Conservation (phyloP, 352 stramenopile species). For the Phytophthora fragariae region DNA sequence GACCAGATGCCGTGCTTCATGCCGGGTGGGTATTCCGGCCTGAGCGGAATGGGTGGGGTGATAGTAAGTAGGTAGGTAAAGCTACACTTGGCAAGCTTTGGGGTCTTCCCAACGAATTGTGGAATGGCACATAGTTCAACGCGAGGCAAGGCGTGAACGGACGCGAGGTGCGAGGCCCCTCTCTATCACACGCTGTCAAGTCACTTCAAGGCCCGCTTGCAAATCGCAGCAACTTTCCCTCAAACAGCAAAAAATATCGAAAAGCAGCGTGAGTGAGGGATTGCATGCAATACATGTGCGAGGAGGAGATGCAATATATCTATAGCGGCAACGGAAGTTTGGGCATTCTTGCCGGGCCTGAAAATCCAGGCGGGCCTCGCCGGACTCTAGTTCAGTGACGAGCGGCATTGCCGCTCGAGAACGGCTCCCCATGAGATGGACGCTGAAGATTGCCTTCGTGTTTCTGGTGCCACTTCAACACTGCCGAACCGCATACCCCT, state of each 20-base stretch:
- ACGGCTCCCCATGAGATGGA: constrained; percentile 20
- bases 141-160: neutral
- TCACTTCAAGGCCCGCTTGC: constrained; percentile 10
- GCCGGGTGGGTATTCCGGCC: constrained; percentile 12
- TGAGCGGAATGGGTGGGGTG: constrained; percentile 14
- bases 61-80: constrained; percentile 16
- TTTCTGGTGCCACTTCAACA: constrained; percentile 26
- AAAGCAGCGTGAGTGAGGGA: constrained; percentile 1
- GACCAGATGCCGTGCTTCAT: constrained; percentile 64
- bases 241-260: constrained; percentile 47
- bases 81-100: constrained; percentile 6
- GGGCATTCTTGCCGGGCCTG: constrained; percentile 23
- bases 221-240: constrained; percentile 35
- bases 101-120: constrained; percentile 31
- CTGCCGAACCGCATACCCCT: neutral
- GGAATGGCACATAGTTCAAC: constrained; percentile 26
- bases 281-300: neutral
- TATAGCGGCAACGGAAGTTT: constrained; percentile 26
- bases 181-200: constrained; percentile 31
- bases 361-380: constrained; percentile 30
- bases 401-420: constrained; percentile 19
- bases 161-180: constrained; percentile 8
- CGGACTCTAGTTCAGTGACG: constrained; percentile 20
- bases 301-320: neutral
- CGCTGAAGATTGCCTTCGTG: neutral